phyloP scores from a whole-genome alignment of 768 basidiomycete species.

The Fistulinella prunicolor region DNA sequence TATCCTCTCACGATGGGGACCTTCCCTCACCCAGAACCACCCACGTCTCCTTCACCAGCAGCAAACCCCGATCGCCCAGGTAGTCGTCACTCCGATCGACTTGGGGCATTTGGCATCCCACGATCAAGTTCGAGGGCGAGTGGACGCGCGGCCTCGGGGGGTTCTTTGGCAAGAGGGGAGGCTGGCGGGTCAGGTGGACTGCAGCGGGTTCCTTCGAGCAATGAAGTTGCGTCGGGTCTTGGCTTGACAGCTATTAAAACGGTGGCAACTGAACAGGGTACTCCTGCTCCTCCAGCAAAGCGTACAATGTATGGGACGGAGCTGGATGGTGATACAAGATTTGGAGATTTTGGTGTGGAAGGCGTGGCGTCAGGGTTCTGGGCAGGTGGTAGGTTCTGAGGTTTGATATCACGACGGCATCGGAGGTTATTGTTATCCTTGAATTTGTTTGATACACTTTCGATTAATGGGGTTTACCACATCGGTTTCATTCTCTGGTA shows the following conservation, averaged over 20 bases:
- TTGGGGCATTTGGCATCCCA: slow-evolving; percentile 31
- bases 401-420: neutral
- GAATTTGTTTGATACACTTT: slow-evolving; percentile 7
- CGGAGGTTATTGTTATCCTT: slow-evolving; percentile 3
- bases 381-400: slow-evolving; percentile 47
- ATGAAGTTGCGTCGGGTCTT: slow-evolving; percentile 43
- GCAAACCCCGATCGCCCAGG: slow-evolving; percentile 31
- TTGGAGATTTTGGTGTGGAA: slow-evolving; percentile 81
- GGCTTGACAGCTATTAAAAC: slow-evolving; percentile 41
- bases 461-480: slow-evolving; percentile 6
- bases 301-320: slow-evolving; percentile 86
- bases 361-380: slow-evolving; percentile 75
- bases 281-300: slow-evolving; percentile 47
- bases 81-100: slow-evolving; percentile 32
- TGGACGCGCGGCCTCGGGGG: slow-evolving; percentile 27
- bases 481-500: slow-evolving; percentile 2
- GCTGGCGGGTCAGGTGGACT: slow-evolving; percentile 25
- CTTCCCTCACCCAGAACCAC: slow-evolving; percentile 35
- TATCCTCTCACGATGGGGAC: slow-evolving; percentile 39
- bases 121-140: slow-evolving; percentile 39
- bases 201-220: slow-evolving; percentile 39
- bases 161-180: slow-evolving; percentile 26
- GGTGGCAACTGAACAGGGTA: slow-evolving; percentile 37
- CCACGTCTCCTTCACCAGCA: slow-evolving; percentile 33
- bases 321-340: slow-evolving; percentile 75